These are phyloP conservation scores for Cystofilobasidium capitatum DNA, from an alignment of 768 basidiomycete genomes.

Conservation along the genomic window DNA sequence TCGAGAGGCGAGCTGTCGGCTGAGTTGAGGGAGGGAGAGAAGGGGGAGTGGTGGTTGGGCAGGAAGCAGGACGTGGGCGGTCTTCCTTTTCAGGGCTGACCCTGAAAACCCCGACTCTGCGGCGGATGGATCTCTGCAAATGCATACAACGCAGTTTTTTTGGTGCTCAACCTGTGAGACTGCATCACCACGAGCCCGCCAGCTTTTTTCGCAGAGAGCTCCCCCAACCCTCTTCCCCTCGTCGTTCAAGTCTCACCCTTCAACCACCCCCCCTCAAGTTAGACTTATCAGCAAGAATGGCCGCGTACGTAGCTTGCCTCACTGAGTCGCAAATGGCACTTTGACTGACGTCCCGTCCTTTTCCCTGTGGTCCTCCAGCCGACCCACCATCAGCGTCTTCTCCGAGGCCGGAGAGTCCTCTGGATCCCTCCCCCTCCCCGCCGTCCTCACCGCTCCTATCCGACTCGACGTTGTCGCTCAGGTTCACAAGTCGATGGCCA, in stretches of 20 bases:
- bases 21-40: too few species aligned
- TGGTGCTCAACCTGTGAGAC: too few species aligned
- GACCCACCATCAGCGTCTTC: slow-evolving; percentile 13
- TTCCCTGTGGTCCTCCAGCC: background rate
- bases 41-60: too few species aligned
- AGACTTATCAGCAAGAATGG: slow-evolving; percentile 8
- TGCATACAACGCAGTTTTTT: too few species aligned
- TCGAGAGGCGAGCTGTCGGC: too few species aligned
- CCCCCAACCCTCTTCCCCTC: background rate
- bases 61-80: too few species aligned
- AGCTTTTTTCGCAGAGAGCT: background rate
- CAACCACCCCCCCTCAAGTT: slow-evolving; percentile 3
- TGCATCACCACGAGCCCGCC: too few species aligned
- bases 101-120: too few species aligned
- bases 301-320: background rate
- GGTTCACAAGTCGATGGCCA: slow-evolving; percentile 97
- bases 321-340: background rate
- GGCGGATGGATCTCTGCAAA: too few species aligned
- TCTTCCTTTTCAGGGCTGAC: too few species aligned
- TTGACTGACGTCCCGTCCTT: background rate
- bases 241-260: background rate
- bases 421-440: slow-evolving; percentile 80
- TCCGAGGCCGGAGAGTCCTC: slow-evolving; percentile 55
- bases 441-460: slow-evolving; percentile 95
- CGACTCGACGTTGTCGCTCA: slow-evolving; percentile 95